Evolutionary conservation across 306 rosid species (phyloP), one percentile per base, ranked within the genome.

Genomic region (Sesbania bispinosa): DNA sequence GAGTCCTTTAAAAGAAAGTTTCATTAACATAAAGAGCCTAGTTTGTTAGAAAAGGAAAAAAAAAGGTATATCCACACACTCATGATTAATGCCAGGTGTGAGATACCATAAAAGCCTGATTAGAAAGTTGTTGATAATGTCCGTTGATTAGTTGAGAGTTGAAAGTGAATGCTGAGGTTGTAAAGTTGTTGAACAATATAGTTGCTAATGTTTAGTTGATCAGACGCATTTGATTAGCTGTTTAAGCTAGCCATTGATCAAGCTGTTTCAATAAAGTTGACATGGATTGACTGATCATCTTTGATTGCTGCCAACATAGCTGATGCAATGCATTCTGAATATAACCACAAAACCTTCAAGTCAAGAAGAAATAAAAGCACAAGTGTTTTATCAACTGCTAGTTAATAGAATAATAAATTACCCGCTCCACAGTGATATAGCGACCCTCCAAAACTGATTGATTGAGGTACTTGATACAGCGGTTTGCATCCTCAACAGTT

Each of bases 121-220:
- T 84, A 94, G 89, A 90, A 89, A 90, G 97, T 87, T 87, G 97
- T 82, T 87, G 92, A 76, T 89, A 95, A 87, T 88, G 97, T 86
- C 99, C 96, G 92, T 83, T 89, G 97, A 85, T 91, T 95, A 88
- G 95, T 88, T 85, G 98, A 70, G 81, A 81, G 84, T 89, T 83
- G 94, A 89, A 91, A 94, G 81, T 85, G 97, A 91, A 83, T 89
- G 99, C 97, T 91, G 96, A 86, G 70, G 95, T 85, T 87, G 99
- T 88, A 89, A 85, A 79, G 93, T 87, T 89, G 99, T 83, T 86
- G 93, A 87, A 83, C 93, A 86, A 89, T 87, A 89, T 90, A 90
- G 94, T 89, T 91, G 99, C 89, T 91, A 94, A 94, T 91, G 91
- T 89, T 95, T 85, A 91, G 96, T 88, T 86, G 96, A 85, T 86